A percentile compares a stretch with the other conserved stretches of the same genome.
Evolutionary conservation across 1,284 basidiomycete species (phyloP).

Genomic region (Microbotryomycetes sp.): DNA sequence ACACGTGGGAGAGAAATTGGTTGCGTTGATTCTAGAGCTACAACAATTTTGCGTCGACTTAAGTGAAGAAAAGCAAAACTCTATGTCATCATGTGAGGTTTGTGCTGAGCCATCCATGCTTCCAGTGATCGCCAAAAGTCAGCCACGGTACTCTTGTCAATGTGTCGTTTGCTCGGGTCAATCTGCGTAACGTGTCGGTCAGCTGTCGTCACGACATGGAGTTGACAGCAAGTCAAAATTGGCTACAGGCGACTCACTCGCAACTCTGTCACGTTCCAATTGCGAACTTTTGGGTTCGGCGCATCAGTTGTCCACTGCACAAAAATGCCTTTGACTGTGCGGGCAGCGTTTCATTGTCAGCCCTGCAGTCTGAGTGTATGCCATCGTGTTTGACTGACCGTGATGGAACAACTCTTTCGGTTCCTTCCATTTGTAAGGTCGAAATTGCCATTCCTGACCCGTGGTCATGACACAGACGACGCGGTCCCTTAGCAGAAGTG

Average conservation of each 20-base stretch:
- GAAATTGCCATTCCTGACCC: conserved; percentile 96
- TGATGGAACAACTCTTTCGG: conserved; percentile 86
- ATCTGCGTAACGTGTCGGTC: conserved; percentile 52
- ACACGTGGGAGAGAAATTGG: too few relatives aligned
- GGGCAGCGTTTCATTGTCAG: too few relatives aligned
- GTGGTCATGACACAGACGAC: conserved; percentile 97
- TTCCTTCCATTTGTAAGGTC: conserved; percentile 91
- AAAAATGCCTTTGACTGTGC: conserved; percentile 80
- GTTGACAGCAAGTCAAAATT: background rate
- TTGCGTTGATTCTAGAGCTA: too few relatives aligned
- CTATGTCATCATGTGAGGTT: conserved; percentile 50
- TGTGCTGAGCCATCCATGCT: conserved; percentile 70
- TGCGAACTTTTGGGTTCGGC: conserved; percentile 75
- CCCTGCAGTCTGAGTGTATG: too few relatives aligned
- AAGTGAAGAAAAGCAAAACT: too few relatives aligned
- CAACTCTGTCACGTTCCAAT: conserved; percentile 94
- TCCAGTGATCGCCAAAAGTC: conserved; percentile 92
- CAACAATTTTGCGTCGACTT: too few relatives aligned
- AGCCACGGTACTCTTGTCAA: conserved; percentile 90
- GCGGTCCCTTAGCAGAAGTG: conserved; percentile 54
- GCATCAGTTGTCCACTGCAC: conserved; percentile 89
- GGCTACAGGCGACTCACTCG: conserved; percentile 53
- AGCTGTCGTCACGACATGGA: background rate
- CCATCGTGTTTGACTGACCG: conserved; percentile 50
- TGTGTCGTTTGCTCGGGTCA: conserved; percentile 78